A percentile compares a stretch with the other conserved stretches of the same genome.
phyloP scores from a whole-genome alignment of 2,329 filamentous ascomycete genomes.

The Pyrenophora tritici-repentis region DNA sequence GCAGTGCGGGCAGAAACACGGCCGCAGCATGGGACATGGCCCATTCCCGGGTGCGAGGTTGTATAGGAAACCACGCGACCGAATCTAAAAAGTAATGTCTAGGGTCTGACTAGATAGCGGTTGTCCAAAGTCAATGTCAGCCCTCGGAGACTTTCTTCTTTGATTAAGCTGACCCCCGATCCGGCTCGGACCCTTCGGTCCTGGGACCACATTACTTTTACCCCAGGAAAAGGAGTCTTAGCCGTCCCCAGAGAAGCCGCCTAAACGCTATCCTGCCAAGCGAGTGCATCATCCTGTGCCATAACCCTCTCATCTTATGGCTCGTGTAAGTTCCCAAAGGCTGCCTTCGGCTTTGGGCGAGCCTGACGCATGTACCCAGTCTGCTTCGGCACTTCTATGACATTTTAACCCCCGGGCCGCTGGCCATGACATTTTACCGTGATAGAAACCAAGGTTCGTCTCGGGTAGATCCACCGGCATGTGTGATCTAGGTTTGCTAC shows the following conservation, averaged over 20 bases:
- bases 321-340: neutral
- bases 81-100: no score
- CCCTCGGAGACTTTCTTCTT: no score
- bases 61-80: no score
- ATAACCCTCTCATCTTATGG: no score
- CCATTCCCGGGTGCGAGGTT: no score
- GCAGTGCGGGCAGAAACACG: no score
- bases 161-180: neutral
- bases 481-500: neutral
- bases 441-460: neutral
- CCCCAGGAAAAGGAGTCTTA: conserved; percentile 15
- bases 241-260: neutral
- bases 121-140: no score
- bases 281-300: no score
- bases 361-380: neutral
- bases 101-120: no score
- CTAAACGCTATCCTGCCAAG: neutral
- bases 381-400: conserved; percentile 1
- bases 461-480: neutral
- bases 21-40: no score
- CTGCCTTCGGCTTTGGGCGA: neutral
- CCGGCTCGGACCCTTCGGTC: neutral
- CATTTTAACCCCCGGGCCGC: conserved; percentile 4
- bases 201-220: conserved; percentile 1
- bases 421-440: neutral